These are phyloP conservation scores for Ambispora gerdemannii DNA, from an alignment of 192 early-diverging fungal genomes.

Conservation along the genomic window DNA sequence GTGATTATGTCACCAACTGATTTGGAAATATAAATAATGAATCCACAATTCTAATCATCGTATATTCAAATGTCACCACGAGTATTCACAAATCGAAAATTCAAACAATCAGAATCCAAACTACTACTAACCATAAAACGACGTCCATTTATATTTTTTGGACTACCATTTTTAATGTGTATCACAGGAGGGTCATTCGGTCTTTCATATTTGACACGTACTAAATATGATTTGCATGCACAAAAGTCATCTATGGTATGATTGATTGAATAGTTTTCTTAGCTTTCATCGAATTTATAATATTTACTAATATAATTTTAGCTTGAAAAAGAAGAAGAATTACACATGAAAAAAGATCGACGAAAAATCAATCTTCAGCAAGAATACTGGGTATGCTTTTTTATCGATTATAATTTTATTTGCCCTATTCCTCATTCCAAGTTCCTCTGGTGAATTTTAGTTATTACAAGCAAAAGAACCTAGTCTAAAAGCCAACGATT, in stretches of 20 bases:
- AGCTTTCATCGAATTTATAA: too few relatives aligned
- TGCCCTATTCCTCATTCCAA: background rate
- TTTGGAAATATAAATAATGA: too few relatives aligned
- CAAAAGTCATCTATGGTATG: background rate
- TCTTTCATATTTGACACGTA: constrained; percentile 68
- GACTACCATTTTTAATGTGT: constrained; percentile 65
- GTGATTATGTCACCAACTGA: too few relatives aligned
- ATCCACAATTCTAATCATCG: too few relatives aligned
- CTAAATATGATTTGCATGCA: constrained; percentile 57
- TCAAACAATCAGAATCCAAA: too few relatives aligned
- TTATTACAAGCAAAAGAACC: constrained; percentile 35
- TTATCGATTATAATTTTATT: background rate
- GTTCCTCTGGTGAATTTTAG: background rate
- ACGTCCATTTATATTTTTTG: constrained; percentile 63
- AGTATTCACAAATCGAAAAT: too few relatives aligned
- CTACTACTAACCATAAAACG: background rate
- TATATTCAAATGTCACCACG: too few relatives aligned
- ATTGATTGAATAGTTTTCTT: too few relatives aligned
- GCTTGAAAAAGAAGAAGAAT: constrained; percentile 54
- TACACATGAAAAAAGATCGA: constrained; percentile 51
- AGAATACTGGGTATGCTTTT: constrained; percentile 59
- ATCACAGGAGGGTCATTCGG: constrained; percentile 70
- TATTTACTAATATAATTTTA: too few relatives aligned
- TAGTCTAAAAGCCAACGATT: constrained; percentile 35
- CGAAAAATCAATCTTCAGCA: constrained; percentile 66